These are phyloP conservation scores for Ganoderma sp. DNA, from an alignment of 1,284 basidiomycete species.

Conservation along the genomic window DNA sequence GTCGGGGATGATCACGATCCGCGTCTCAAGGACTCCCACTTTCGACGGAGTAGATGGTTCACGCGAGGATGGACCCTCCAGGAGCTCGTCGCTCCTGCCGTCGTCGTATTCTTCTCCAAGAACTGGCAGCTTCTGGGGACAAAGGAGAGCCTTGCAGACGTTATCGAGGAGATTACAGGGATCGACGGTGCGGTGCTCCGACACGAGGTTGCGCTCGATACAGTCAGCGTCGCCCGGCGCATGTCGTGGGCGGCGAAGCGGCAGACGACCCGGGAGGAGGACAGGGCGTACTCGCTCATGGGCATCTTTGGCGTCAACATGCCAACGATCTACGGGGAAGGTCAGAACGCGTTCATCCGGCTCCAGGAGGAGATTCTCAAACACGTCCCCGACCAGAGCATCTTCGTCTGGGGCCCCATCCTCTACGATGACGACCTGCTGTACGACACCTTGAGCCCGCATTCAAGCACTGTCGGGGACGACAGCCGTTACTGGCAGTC, in stretches of 20 bases:
- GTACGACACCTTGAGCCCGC: conserved; percentile 15
- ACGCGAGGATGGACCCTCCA: conserved; percentile 31
- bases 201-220: conserved; percentile 16
- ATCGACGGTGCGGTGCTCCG: conserved; percentile 20
- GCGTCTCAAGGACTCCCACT: conserved; percentile 24
- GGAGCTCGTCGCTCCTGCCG: conserved; percentile 29
- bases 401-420: conserved; percentile 29
- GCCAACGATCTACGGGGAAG: conserved; percentile 31
- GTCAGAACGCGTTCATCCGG: conserved; percentile 25
- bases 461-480: conserved; percentile 21
- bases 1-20: conserved; percentile 29
- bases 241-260: conserved; percentile 32
- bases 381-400: conserved; percentile 29
- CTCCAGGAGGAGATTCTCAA: conserved; percentile 31
- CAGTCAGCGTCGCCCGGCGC: conserved; percentile 28
- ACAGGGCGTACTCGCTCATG: conserved; percentile 31
- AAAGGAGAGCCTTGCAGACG: conserved; percentile 23
- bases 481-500: conserved; percentile 30
- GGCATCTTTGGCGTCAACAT: conserved; percentile 31
- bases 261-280: conserved; percentile 29
- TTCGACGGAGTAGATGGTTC: conserved; percentile 31
- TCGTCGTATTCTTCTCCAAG: conserved; percentile 25
- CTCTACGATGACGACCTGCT: conserved; percentile 24
- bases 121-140: conserved; percentile 27
- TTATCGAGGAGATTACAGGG: conserved; percentile 28